Conservation (phyloP, 768 basidiomycete genomes). For the Amyloporia xantha region DNA sequence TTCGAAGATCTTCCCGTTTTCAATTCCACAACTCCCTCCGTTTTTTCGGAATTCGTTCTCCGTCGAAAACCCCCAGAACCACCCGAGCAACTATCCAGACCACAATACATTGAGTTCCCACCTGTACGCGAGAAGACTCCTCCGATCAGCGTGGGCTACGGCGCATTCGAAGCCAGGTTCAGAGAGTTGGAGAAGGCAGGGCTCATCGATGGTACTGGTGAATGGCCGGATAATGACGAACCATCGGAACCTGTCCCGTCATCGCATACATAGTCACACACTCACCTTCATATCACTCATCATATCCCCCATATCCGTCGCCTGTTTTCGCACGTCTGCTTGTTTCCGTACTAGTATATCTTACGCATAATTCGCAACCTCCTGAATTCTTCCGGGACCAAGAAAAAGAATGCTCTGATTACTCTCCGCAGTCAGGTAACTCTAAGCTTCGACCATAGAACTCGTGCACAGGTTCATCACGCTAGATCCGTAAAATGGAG, state of each 20-base stretch:
- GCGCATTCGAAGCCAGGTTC: slow-evolving; percentile 13
- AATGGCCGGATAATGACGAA: slow-evolving; percentile 9
- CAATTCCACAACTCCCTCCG: too few species aligned
- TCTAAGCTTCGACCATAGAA: too few species aligned
- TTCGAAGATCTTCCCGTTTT: slow-evolving; percentile 19
- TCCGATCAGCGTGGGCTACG: slow-evolving; percentile 15
- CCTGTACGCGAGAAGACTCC: slow-evolving; percentile 3
- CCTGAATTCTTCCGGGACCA: too few species aligned
- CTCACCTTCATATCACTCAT: neutral
- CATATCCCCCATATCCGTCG: neutral
- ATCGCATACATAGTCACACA: too few species aligned
- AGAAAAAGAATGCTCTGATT: too few species aligned
- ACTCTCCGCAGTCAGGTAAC: too few species aligned
- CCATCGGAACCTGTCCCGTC: neutral
- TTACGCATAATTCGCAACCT: too few species aligned
- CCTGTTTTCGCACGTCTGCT: too few species aligned
- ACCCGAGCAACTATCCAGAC: slow-evolving; percentile 12
- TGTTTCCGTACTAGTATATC: too few species aligned
- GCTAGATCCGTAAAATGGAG: too few species aligned
- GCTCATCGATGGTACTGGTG: slow-evolving; percentile 11
- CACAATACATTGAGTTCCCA: slow-evolving; percentile 9
- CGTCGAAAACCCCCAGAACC: slow-evolving; percentile 10
- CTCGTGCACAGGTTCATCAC: too few species aligned
- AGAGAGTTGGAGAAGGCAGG: slow-evolving; percentile 13
- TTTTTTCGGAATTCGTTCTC: slow-evolving; percentile 2